Evolutionary conservation across 768 basidiomycete genomes (phyloP).

Genomic region (Suillus occidentalis): DNA sequence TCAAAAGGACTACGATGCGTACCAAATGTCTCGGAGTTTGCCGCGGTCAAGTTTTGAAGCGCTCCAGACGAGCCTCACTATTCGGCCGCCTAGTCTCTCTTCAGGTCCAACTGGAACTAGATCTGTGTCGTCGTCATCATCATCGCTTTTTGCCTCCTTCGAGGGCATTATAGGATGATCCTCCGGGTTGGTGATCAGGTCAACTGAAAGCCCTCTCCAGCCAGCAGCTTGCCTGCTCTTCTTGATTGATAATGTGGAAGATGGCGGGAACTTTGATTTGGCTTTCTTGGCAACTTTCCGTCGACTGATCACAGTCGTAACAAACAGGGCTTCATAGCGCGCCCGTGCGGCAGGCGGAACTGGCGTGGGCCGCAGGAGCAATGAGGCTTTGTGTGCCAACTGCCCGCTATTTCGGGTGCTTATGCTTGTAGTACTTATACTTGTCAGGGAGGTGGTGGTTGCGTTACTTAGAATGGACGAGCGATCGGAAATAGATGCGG

Average conservation of each 20-base stretch:
- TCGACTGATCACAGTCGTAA: constrained; percentile 53
- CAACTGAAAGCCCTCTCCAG: constrained; percentile 74
- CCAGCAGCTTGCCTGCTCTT: constrained; percentile 61
- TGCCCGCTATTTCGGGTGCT: constrained; percentile 27
- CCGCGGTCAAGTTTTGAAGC: constrained; percentile 54
- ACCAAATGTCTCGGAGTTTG: constrained; percentile 70
- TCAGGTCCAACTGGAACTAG: constrained; percentile 32
- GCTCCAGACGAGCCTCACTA: constrained; percentile 64
- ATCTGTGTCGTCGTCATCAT: constrained; percentile 30
- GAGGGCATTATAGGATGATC: constrained; percentile 24
- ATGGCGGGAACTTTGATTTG: constrained; percentile 34
- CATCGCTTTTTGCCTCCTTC: constrained; percentile 14
- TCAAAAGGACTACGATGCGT: constrained; percentile 19
- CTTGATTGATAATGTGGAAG: constrained; percentile 24
- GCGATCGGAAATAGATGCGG: constrained; percentile 55
- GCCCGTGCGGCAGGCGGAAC: constrained; percentile 61
- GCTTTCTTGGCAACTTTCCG: constrained; percentile 37
- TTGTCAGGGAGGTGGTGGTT: constrained; percentile 41
- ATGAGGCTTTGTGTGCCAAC: constrained; percentile 25
- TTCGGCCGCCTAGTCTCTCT: constrained; percentile 54
- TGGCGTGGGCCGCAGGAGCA: constrained; percentile 57
- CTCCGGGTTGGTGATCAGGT: constrained; percentile 52
- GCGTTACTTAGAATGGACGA: constrained; percentile 58
- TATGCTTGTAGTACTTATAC: constrained; percentile 26
- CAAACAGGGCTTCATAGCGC: constrained; percentile 70